phyloP scores from a whole-genome alignment of 129 eudicot species.

The Flaveria sonorensis region DNA sequence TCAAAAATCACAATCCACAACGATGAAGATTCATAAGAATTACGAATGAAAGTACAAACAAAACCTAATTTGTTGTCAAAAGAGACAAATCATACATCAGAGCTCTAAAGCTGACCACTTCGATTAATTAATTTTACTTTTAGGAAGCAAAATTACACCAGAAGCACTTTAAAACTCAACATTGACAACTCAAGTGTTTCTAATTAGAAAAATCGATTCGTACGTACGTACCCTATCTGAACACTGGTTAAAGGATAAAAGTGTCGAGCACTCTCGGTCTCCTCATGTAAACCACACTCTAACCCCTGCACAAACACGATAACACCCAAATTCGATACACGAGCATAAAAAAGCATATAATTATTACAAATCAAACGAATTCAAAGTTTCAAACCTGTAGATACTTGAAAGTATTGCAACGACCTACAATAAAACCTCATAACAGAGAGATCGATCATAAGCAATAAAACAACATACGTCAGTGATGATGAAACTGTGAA shows the following conservation, averaged over 20 bases:
- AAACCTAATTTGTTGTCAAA: slow-evolving; percentile 5
- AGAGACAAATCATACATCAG: slow-evolving; percentile 22
- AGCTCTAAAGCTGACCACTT: slow-evolving; percentile 27
- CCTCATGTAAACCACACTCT: slow-evolving; percentile 47
- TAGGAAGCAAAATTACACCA: not conserved
- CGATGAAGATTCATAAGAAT: not conserved
- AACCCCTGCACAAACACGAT: slow-evolving; percentile 32
- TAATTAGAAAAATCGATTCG: not conserved
- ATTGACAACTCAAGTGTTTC: slow-evolving; percentile 16
- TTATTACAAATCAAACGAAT: not conserved
- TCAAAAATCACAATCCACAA: not conserved
- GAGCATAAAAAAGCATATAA: not conserved
- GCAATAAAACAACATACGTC: slow-evolving; percentile 10
- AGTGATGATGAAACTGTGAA: slow-evolving; percentile 1
- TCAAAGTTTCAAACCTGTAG: slow-evolving; percentile 12
- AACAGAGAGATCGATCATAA: slow-evolving; percentile 37
- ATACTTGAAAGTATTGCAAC: slow-evolving; percentile 26
- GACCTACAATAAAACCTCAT: slow-evolving; percentile 58
- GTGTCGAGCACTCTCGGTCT: slow-evolving; percentile 45
- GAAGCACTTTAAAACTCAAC: slow-evolving; percentile 5
- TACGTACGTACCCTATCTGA: slow-evolving; percentile 73
- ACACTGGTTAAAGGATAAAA: slow-evolving; percentile 74
- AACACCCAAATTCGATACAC: slow-evolving; percentile 10
- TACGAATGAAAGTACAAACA: slow-evolving; percentile 17
- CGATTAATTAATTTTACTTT: not conserved